Evolutionary conservation across 768 basidiomycete genomes (phyloP).

Genomic region (Termitomyces sp.): DNA sequence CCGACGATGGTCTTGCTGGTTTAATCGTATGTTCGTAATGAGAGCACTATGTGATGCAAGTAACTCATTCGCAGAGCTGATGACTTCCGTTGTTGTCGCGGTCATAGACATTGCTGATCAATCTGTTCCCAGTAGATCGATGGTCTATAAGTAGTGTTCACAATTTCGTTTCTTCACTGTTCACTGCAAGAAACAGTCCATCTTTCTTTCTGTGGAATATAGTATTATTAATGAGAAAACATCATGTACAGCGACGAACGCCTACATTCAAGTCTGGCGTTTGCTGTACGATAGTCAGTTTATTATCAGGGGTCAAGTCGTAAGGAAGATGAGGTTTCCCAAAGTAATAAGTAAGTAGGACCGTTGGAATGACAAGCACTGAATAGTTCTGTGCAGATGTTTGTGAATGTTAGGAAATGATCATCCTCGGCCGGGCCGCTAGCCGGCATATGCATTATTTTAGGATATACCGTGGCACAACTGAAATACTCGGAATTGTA

Average conservation of each 20-base stretch:
- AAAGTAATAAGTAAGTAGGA: too few relatives aligned
- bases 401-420: not conserved
- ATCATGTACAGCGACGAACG: not conserved
- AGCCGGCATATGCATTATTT: not conserved
- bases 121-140: not conserved
- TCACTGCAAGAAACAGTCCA: not conserved
- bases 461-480: not conserved
- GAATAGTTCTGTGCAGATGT: not conserved
- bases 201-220: not conserved
- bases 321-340: not conserved
- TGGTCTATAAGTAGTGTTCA: not conserved
- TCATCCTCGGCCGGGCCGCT: not conserved
- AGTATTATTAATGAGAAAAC: not conserved
- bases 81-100: slow-evolving; percentile 38
- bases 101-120: slow-evolving; percentile 2
- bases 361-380: too few relatives aligned
- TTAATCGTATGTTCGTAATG: slow-evolving; percentile 45
- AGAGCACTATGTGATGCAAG: slow-evolving; percentile 58
- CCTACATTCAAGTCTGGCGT: not conserved
- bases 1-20: slow-evolving; percentile 53
- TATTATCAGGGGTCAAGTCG: not conserved
- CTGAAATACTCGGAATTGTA: not conserved
- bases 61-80: slow-evolving; percentile 58
- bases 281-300: not conserved
- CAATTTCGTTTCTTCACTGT: not conserved